These are phyloP conservation scores for Diutina scorzettiae DNA, from an alignment of 1,139 yeast species.

Conservation along the genomic window DNA sequence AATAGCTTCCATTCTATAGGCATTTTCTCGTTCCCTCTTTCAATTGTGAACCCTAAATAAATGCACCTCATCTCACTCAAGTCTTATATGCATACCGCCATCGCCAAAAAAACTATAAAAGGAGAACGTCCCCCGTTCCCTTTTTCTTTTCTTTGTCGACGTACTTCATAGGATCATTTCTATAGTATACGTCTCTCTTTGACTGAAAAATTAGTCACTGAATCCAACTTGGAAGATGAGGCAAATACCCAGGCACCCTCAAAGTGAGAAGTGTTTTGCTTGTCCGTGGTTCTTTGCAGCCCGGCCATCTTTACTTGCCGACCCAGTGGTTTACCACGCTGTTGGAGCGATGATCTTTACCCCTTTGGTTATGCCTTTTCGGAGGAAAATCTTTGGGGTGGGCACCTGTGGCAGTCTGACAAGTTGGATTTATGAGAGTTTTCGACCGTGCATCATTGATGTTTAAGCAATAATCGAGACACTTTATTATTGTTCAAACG, in stretches of 20 bases:
- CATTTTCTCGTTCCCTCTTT: too few relatives aligned
- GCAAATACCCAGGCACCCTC: constrained; percentile 93
- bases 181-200: constrained; percentile 99
- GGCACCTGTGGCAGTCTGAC: constrained; percentile 99
- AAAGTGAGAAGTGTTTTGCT: constrained; percentile 58
- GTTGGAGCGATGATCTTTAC: constrained; percentile 99
- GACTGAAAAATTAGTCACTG: constrained; percentile 99
- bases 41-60: too few relatives aligned
- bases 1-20: too few relatives aligned
- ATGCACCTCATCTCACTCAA: too few relatives aligned
- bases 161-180: constrained; percentile 99
- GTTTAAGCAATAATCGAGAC: too few relatives aligned
- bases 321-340: neutral
- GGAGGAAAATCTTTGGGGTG: constrained; percentile 85
- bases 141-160: constrained; percentile 51
- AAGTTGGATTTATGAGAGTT: constrained; percentile 35
- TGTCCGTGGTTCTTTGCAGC: constrained; percentile 76
- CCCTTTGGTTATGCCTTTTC: constrained; percentile 75
- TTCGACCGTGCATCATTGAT: neutral
- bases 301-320: constrained; percentile 60
- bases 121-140: neutral
- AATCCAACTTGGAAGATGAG: constrained; percentile 99
- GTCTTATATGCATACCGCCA: too few relatives aligned
- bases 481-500: too few relatives aligned
- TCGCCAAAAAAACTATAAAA: neutral